A percentile compares a stretch with the other conserved stretches of the same genome.
phyloP scores from a whole-genome alignment of 345 rosid species.

The Citrus sinensis region DVS_A1.0 CM039165.1:30273001-30273500 shows the following conservation, averaged over 20 bases:
- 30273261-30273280: conserved; percentile 9
- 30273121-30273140: conserved; percentile 58
- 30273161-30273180: conserved; percentile 46
- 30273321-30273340: conserved; percentile 2
- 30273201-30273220: conserved; percentile 66
- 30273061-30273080: conserved; percentile 8
- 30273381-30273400: conserved; percentile 41
- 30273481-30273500: neutral
- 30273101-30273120: conserved; percentile 54
- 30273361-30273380: conserved; percentile 56
- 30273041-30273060: neutral
- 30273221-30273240: conserved; percentile 22
- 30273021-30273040: conserved; percentile 5
- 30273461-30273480: conserved; percentile 33
- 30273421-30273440: conserved; percentile 42
- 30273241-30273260: conserved; percentile 12
- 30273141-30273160: conserved; percentile 50
- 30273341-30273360: neutral
- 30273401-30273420: conserved; percentile 44
- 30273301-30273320: conserved; percentile 48
- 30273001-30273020: conserved; percentile 13
- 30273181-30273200: conserved; percentile 78
- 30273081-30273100: conserved; percentile 43
- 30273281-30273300: conserved; percentile 60
- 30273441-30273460: conserved; percentile 59